Evolutionary conservation across 208 protist genomes (phyloP).

Genomic region (Lotmaria passim): DNA sequence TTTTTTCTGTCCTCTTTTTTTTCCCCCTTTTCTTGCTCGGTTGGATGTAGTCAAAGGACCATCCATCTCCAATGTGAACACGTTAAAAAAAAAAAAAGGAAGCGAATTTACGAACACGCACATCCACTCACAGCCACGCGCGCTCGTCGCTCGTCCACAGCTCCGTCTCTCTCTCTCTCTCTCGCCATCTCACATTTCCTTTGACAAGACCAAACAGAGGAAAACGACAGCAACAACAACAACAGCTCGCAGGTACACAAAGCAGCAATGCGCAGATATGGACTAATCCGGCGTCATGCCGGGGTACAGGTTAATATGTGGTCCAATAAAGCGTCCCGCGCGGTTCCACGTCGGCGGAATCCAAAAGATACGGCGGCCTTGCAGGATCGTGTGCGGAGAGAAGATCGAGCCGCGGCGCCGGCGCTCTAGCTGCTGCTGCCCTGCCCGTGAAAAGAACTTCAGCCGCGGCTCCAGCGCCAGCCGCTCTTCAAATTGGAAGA

Average conservation of each 20-base stretch:
- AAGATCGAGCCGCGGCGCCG: conserved; percentile 75
- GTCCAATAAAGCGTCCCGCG: conserved; percentile 76
- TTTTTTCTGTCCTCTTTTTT: conserved; percentile 16
- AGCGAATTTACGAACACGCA: conserved; percentile 5
- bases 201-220: not conserved
- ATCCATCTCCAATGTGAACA: conserved; percentile 5
- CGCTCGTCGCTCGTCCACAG: too few species aligned
- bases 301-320: conserved; percentile 87
- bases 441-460: conserved; percentile 84
- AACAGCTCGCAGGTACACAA: not conserved
- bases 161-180: too few species aligned
- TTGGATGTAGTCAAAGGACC: not conserved
- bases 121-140: not conserved
- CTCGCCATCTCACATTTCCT: conserved; percentile 1
- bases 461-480: conserved; percentile 84
- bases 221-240: not conserved
- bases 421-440: conserved; percentile 82
- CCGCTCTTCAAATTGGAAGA: conserved; percentile 92
- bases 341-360: conserved; percentile 90
- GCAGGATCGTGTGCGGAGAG: conserved; percentile 74
- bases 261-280: too few species aligned
- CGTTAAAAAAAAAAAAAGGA: conserved; percentile 7
- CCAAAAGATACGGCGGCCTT: conserved; percentile 87
- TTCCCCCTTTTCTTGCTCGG: not conserved
- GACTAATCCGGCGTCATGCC: conserved; percentile 88